Evolutionary conservation across 345 rosid genomes (phyloP).

Genomic region (Conringia planisiliqua): DNA sequence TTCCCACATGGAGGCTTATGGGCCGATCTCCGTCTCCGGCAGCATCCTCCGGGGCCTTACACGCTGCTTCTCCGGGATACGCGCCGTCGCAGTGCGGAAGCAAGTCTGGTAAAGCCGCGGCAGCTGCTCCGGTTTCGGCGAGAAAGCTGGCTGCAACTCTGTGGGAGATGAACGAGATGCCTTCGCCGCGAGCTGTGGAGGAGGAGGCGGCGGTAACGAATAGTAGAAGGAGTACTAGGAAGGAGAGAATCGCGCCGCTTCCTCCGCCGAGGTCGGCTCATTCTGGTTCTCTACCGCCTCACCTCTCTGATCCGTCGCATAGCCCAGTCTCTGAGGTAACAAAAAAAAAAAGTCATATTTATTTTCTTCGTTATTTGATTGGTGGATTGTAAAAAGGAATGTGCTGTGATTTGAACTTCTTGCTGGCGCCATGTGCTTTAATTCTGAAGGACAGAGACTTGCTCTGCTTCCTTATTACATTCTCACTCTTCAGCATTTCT

Average conservation of each 20-base stretch:
- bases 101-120: conserved; percentile 35
- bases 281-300: conserved; percentile 86
- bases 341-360: no score
- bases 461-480: not conserved
- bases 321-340: conserved; percentile 91
- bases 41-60: conserved; percentile 36
- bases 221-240: conserved; percentile 45
- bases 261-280: conserved; percentile 51
- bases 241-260: conserved; percentile 46
- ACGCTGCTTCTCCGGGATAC: conserved; percentile 50
- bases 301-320: conserved; percentile 94
- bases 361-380: conserved; percentile 9
- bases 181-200: conserved; percentile 61
- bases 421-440: conserved; percentile 39
- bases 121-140: conserved; percentile 72
- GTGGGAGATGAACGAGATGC: conserved; percentile 99
- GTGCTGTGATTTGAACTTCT: conserved; percentile 25
- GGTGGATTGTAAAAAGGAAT: conserved; percentile 14
- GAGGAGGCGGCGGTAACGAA: conserved; percentile 40
- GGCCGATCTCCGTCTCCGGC: conserved; percentile 60
- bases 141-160: conserved; percentile 95
- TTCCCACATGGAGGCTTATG: conserved; percentile 84
- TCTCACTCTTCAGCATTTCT: conserved; percentile 18
- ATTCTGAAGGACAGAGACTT: conserved; percentile 29
- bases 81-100: conserved; percentile 51